Conservation (phyloP, 345 rosid genomes). For the Sonneratia caseolaris region DNA sequence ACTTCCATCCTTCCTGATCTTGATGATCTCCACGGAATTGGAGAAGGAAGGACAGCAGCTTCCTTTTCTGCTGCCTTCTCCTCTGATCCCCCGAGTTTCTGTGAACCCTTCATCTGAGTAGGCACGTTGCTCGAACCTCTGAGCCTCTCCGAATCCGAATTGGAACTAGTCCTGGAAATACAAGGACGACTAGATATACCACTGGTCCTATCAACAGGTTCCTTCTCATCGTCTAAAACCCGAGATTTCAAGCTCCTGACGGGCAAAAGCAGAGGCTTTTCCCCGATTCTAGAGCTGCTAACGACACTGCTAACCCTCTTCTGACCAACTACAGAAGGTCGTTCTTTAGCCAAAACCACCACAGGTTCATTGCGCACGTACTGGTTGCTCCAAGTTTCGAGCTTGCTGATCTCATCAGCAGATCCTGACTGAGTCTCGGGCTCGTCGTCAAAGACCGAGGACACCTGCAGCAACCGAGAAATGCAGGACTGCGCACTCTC, state of each 20-base stretch:
- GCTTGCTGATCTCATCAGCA: constrained; percentile 23
- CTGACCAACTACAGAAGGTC: constrained; percentile 21
- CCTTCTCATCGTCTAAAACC: constrained; percentile 25
- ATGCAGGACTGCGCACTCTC: constrained; percentile 58
- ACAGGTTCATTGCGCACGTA: constrained; percentile 52
- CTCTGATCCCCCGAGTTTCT: constrained; percentile 19
- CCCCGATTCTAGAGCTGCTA: constrained; percentile 14
- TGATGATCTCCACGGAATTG: constrained; percentile 92
- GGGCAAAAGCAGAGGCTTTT: constrained; percentile 73
- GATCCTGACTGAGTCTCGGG: constrained; percentile 21
- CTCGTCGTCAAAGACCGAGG: constrained; percentile 84
- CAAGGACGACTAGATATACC: constrained; percentile 12
- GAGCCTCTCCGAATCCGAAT: constrained; percentile 30
- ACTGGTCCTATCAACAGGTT: constrained; percentile 11
- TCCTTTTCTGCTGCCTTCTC: constrained; percentile 21
- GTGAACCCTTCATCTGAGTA: constrained; percentile 18
- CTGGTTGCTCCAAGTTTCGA: constrained; percentile 71
- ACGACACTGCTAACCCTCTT: constrained; percentile 5
- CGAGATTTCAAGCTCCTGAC: constrained; percentile 69
- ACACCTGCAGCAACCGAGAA: constrained; percentile 67
- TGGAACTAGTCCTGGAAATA: constrained; percentile 13
- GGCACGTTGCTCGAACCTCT: constrained; percentile 13
- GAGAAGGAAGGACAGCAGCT: constrained; percentile 74
- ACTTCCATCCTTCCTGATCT: constrained; percentile 62
- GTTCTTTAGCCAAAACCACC: constrained; percentile 37